Percentiles rank a stretch among this genome's conserved stretches.
Conservation (phyloP, 2,329 filamentous ascomycete species). For the Talaromyces piceae region DNA sequence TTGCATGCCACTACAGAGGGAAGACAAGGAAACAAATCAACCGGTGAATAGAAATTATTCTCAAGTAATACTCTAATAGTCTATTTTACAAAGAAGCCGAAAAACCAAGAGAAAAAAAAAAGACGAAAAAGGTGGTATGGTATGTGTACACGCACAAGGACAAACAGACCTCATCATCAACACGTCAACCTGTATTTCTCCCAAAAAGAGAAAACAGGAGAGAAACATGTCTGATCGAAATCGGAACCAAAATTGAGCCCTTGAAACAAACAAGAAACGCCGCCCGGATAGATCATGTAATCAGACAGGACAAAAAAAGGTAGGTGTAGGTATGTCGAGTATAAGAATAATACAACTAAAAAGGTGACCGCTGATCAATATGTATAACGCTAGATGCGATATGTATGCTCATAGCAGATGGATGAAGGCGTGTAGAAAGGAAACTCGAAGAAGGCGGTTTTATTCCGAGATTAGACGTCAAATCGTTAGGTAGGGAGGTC, state of each 20-base stretch:
- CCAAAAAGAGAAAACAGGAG: neutral
- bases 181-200: neutral
- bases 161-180: constrained; percentile 6
- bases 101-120: no score
- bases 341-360: no score
- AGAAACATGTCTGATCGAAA: no score
- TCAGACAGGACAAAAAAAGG: neutral
- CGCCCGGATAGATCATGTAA: constrained; percentile 2
- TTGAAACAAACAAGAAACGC: no score
- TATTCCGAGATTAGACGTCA: neutral
- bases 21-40: no score
- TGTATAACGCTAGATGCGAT: constrained; percentile 12
- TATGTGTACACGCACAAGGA: no score
- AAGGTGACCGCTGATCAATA: constrained; percentile 8
- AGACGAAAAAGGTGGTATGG: no score
- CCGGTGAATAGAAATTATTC: neutral
- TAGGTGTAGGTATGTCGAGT: no score
- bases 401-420: constrained; percentile 6
- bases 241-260: no score
- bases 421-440: no score
- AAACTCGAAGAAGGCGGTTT: neutral
- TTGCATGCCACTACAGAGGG: no score
- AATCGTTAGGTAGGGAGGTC: constrained; percentile 12
- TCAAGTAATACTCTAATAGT: constrained; percentile 5
- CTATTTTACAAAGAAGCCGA: constrained; percentile 13